A percentile compares a stretch with the other conserved stretches of the same genome.
Conservation (phyloP, 2,329 filamentous ascomycete species). For the Phialemoniopsis sp. region DNA sequence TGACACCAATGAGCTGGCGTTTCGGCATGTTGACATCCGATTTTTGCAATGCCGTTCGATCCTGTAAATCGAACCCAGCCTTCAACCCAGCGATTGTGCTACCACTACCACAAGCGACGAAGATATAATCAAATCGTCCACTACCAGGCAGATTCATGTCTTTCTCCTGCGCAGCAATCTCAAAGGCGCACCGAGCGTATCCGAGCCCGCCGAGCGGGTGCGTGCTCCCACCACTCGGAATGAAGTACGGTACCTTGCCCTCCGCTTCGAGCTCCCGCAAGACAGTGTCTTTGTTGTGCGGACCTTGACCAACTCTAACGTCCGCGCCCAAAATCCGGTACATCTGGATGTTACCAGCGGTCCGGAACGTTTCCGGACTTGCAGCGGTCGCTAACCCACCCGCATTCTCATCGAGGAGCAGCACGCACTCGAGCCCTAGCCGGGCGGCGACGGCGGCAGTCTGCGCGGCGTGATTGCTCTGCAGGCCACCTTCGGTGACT, state of each 20-base stretch:
- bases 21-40: too few species aligned
- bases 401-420: constrained; percentile 60
- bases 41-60: too few species aligned
- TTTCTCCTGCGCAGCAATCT: constrained; percentile 59
- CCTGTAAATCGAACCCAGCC: too few species aligned
- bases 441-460: constrained; percentile 59
- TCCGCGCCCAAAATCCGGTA: constrained; percentile 64
- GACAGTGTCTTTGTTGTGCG: too few species aligned
- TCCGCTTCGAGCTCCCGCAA: too few species aligned
- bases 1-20: too few species aligned
- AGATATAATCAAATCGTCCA: too few species aligned
- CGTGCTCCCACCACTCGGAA: constrained; percentile 67
- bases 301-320: constrained; percentile 40
- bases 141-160: too few species aligned
- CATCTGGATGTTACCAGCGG: constrained; percentile 69
- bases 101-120: too few species aligned
- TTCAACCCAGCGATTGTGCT: too few species aligned
- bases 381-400: constrained; percentile 17
- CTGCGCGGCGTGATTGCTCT: constrained; percentile 67
- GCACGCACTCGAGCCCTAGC: constrained; percentile 49
- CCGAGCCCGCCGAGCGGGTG: constrained; percentile 67
- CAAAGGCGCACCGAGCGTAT: constrained; percentile 68
- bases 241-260: constrained; percentile 65
- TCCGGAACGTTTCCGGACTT: constrained; percentile 10
- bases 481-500: constrained; percentile 63